These are phyloP conservation scores for Mesembryanthemum crystallinum DNA, from an alignment of 148 eudicot species.

Conservation along the genomic window DNA sequence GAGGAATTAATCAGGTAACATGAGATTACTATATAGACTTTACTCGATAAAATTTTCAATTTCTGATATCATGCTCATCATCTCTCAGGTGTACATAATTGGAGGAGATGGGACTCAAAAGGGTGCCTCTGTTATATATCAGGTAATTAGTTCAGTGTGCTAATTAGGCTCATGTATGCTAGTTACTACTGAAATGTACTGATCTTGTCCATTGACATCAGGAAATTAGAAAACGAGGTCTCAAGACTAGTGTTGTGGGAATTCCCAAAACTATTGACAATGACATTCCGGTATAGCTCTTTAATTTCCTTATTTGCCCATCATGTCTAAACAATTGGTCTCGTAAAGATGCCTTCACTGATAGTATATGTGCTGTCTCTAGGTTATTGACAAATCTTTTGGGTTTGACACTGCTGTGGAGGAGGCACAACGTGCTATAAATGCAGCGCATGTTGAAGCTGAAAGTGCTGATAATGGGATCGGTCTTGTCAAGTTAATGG, in stretches of 20 bases:
- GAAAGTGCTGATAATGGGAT: constrained; percentile 78
- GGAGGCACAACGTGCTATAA: constrained; percentile 91
- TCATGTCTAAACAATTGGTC: neutral
- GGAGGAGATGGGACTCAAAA: constrained; percentile 96
- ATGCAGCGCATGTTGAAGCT: constrained; percentile 88
- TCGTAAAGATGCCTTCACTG: neutral
- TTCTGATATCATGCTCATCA: constrained; percentile 7
- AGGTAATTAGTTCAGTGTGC: constrained; percentile 41
- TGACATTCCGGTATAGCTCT: constrained; percentile 72
- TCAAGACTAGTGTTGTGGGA: constrained; percentile 72
- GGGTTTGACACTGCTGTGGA: constrained; percentile 94
- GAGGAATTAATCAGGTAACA: constrained; percentile 82
- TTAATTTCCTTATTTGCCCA: neutral
- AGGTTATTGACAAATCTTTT: constrained; percentile 91
- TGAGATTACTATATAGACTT: neutral
- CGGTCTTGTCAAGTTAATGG: constrained; percentile 88
- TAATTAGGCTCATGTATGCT: neutral
- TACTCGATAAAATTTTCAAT: too few species aligned
- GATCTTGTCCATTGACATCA: constrained; percentile 21
- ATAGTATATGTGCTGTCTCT: constrained; percentile 5
- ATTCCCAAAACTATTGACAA: constrained; percentile 90
- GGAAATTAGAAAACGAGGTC: constrained; percentile 81
- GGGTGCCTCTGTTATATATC: constrained; percentile 76
- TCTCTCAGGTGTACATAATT: constrained; percentile 74
- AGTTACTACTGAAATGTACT: neutral